These are phyloP conservation scores for Exsudoporus frostii DNA, from an alignment of 768 basidiomycete genomes.

Conservation along the genomic window DNA sequence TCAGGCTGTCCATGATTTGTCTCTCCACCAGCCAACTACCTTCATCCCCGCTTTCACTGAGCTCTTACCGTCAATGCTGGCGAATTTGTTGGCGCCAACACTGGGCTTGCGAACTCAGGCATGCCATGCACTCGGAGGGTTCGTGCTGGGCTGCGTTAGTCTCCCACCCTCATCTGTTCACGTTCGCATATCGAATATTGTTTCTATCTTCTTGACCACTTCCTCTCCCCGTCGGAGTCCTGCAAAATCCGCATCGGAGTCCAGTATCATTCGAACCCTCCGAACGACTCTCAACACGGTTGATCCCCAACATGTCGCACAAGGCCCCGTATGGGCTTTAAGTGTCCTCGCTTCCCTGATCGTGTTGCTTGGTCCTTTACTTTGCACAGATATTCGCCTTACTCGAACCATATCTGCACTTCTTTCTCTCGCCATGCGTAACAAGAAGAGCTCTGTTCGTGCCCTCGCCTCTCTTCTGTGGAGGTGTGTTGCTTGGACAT, in stretches of 20 bases:
- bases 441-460: slow-evolving; percentile 63
- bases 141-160: slow-evolving; percentile 51
- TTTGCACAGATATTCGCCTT: slow-evolving; percentile 44
- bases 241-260: slow-evolving; percentile 38
- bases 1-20: slow-evolving; percentile 73
- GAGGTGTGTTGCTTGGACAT: slow-evolving; percentile 65
- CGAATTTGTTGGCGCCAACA: slow-evolving; percentile 61
- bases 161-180: slow-evolving; percentile 50
- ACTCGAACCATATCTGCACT: slow-evolving; percentile 48
- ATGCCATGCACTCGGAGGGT: slow-evolving; percentile 70
- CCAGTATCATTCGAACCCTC: slow-evolving; percentile 60
- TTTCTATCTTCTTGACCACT: slow-evolving; percentile 48
- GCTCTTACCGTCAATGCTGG: slow-evolving; percentile 59
- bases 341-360: slow-evolving; percentile 63
- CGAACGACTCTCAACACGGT: slow-evolving; percentile 55
- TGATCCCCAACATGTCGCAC: slow-evolving; percentile 59
- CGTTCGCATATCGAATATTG: slow-evolving; percentile 47
- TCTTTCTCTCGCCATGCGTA: slow-evolving; percentile 53
- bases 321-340: slow-evolving; percentile 78
- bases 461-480: slow-evolving; percentile 60
- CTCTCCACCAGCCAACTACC: slow-evolving; percentile 55
- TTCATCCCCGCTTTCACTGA: slow-evolving; percentile 67
- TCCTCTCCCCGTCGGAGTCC: slow-evolving; percentile 39
- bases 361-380: slow-evolving; percentile 58
- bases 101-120: slow-evolving; percentile 67